These are phyloP conservation scores for Boechera stricta DNA, from an alignment of 345 rosid species.

Conservation along the genomic window DNA sequence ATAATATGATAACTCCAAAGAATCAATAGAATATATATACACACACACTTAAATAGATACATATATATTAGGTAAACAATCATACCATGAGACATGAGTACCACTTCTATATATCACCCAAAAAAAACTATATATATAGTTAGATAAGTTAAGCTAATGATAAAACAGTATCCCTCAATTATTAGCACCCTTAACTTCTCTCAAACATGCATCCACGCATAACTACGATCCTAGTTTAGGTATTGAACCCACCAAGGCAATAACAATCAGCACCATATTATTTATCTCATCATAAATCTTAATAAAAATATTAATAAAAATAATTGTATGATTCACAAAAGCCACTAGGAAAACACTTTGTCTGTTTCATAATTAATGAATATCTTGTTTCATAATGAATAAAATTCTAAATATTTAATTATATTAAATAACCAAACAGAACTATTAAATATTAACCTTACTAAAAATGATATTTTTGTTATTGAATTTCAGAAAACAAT, in stretches of 20 bases:
- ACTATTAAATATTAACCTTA: background rate
- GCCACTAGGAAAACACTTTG: background rate
- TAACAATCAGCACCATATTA: constrained; percentile 7
- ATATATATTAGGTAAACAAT: constrained; percentile 19
- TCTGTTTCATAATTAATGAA: background rate
- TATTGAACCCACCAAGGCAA: constrained; percentile 25
- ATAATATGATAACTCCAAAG: constrained; percentile 4
- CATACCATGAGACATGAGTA: constrained; percentile 28
- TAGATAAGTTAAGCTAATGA: constrained; percentile 2
- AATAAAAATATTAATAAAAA: too few species aligned
- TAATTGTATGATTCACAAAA: background rate
- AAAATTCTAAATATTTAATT: background rate
- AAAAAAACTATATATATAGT: background rate
- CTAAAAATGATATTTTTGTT: background rate
- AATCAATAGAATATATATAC: background rate
- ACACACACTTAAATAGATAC: background rate
- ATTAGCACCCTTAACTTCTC: constrained; percentile 23
- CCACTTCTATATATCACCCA: background rate
- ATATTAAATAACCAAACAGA: background rate
- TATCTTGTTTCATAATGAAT: background rate
- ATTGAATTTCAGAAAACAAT: background rate
- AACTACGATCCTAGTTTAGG: constrained; percentile 29
- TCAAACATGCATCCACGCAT: constrained; percentile 20
- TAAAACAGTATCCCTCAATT: constrained; percentile 15
- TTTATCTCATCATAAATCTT: background rate